A percentile compares a stretch with the other conserved stretches of the same genome.
These are phyloP conservation scores for Corylus heterophylla DNA, from an alignment of 306 rosid species.

Conservation along the genomic window DNA sequence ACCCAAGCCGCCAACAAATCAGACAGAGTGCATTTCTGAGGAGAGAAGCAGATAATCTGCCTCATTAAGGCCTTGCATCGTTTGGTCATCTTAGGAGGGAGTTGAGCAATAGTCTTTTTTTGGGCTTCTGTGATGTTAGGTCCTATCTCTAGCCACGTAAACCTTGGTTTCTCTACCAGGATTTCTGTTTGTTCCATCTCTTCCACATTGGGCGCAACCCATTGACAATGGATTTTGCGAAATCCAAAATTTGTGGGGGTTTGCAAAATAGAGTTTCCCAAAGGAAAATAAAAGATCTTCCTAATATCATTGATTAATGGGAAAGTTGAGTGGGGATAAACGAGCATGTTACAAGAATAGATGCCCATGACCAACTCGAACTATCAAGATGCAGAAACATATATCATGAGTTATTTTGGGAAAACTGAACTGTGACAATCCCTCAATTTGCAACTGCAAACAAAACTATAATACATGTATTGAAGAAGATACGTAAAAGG, in stretches of 20 bases:
- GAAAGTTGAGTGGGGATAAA: slow-evolving; percentile 33
- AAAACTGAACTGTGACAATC: not conserved
- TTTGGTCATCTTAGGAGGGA: slow-evolving; percentile 61
- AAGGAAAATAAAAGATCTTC: slow-evolving; percentile 22
- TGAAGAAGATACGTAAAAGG: not conserved
- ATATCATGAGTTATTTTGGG: not conserved
- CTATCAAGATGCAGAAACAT: not conserved
- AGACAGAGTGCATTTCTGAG: slow-evolving; percentile 41
- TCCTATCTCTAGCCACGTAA: slow-evolving; percentile 61
- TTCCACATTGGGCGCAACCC: slow-evolving; percentile 32
- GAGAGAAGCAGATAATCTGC: slow-evolving; percentile 79
- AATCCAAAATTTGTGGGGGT: slow-evolving; percentile 26
- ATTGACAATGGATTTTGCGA: slow-evolving; percentile 27
- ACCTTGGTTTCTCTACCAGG: slow-evolving; percentile 38
- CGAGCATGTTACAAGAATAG: slow-evolving; percentile 28
- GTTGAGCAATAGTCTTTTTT: slow-evolving; percentile 52
- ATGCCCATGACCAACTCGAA: slow-evolving; percentile 38
- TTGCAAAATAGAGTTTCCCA: slow-evolving; percentile 4
- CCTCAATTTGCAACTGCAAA: slow-evolving; percentile 2
- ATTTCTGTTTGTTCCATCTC: slow-evolving; percentile 29
- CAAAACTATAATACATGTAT: not conserved
- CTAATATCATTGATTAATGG: slow-evolving; percentile 22
- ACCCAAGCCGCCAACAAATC: slow-evolving; percentile 75
- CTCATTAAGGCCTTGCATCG: slow-evolving; percentile 78
- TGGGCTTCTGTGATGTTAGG: slow-evolving; percentile 49